Evolutionary conservation across 1,139 yeast species (phyloP), one percentile per base, ranked within the genome.

Genomic region (Zygoascus meyerae): DNA sequence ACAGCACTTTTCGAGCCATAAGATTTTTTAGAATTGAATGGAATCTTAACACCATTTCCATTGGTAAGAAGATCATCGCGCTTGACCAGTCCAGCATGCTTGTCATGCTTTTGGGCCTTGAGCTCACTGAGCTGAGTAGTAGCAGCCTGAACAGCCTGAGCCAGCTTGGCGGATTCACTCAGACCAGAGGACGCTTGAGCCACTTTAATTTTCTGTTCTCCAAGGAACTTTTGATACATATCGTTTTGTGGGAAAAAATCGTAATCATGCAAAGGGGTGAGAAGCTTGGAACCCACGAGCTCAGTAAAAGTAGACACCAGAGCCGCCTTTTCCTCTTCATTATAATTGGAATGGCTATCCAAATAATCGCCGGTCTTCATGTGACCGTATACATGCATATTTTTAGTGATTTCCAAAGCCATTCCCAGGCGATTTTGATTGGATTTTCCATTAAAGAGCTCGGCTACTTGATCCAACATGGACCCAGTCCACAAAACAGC

Each of bases 401-500:
- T 86, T 58, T 85, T 89, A n/a, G 86, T 71, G 34, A 87, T 77
- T 31, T 40, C 34, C 14, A 40, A 14, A 5, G 34, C 39, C 39
- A 35, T 14, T 21, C 26, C 26, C 7, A 4, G 26, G 6, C 26
- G 26, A 21, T 21, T 21, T 7, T 21, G 26, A 7, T 21, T 21
- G 6, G 26, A 21, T 7, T 21, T 21, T 4, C 26, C 7, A 7
- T 4, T 5, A 7, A 21, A 21, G 26, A 21, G 26, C 26, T 72
- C 73, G 47, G 73, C 72, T 36, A 84, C 74, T 47, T 73, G 72
- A 39, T 76, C 67, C 34, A 86, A 72, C 51, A 89, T 80, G 45
- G 86, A 86, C 30, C 95, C 97, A 33, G 90, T 74, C 65, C 87
- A 86, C 30, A 89, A 63, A 46, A 86, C 69, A 46, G 77, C 65